These are phyloP conservation scores for Piper betle DNA, from an alignment of 164 flowering plant species.

Conservation along the genomic window DNA sequence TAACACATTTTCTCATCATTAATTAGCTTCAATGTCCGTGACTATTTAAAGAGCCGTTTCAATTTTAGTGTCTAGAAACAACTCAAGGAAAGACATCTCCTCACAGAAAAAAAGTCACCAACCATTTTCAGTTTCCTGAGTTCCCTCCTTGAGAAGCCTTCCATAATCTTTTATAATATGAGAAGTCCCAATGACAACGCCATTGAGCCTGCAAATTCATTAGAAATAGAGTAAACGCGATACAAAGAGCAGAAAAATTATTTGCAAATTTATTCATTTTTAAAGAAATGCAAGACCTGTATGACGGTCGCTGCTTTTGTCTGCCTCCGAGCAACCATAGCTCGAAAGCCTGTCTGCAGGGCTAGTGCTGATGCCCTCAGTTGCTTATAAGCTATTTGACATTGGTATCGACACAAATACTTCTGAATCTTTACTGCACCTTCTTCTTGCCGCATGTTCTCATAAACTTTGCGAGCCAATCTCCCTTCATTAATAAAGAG, in stretches of 20 bases:
- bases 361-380: conserved; percentile 31
- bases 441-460: conserved; percentile 34
- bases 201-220: conserved; percentile 47
- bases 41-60: background rate
- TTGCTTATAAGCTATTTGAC: conserved; percentile 29
- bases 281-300: conserved; percentile 34
- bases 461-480: conserved; percentile 43
- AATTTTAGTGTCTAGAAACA: background rate
- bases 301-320: conserved; percentile 46
- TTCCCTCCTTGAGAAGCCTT: conserved; percentile 46
- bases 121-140: conserved; percentile 51
- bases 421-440: conserved; percentile 72
- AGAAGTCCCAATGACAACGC: conserved; percentile 43
- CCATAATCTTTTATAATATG: conserved; percentile 47
- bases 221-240: background rate
- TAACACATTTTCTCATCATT: no score
- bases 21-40: no score
- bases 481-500: conserved; percentile 28
- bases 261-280: background rate
- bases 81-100: background rate
- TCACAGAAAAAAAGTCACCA: conserved; percentile 1
- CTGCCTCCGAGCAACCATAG: conserved; percentile 51
- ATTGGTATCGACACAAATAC: conserved; percentile 29
- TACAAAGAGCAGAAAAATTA: background rate
- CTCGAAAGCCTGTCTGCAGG: conserved; percentile 60